Evolutionary conservation across 176 grass and related monocot species (phyloP).

Genomic region (Aegilops tauschii): DNA sequence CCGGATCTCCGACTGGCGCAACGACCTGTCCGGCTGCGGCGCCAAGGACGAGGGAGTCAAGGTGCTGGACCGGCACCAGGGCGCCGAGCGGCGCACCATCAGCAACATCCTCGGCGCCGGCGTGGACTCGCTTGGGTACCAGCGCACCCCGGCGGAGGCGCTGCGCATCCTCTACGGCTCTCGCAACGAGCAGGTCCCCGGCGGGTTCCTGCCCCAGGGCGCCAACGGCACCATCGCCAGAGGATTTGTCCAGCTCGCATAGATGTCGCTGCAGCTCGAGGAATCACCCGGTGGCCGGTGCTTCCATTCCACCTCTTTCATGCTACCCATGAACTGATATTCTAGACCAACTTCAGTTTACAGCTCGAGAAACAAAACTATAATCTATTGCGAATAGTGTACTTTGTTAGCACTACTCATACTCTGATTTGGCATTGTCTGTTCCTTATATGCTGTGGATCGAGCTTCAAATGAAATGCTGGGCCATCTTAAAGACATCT

Average conservation of each 20-base stretch:
- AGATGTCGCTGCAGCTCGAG: not conserved
- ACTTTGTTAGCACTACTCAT: too few species aligned
- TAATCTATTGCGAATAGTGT: too few species aligned
- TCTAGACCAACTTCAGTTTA: too few species aligned
- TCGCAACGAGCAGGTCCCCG: conserved; percentile 50
- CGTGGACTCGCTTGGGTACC: conserved; percentile 55
- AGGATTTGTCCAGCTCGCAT: conserved; percentile 38
- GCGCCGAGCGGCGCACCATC: conserved; percentile 48
- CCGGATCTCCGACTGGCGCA: conserved; percentile 50
- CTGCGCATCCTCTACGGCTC: conserved; percentile 77
- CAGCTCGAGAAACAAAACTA: too few species aligned
- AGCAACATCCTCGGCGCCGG: conserved; percentile 71
- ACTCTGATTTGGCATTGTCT: too few species aligned
- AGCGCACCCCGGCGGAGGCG: conserved; percentile 63
- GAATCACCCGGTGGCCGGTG: not conserved
- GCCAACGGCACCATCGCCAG: conserved; percentile 64
- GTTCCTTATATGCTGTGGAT: too few species aligned
- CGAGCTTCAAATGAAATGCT: too few species aligned
- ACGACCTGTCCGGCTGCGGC: conserved; percentile 44
- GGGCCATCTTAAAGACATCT: too few species aligned
- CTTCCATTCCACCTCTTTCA: not conserved
- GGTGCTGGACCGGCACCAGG: conserved; percentile 38
- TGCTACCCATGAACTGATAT: not conserved
- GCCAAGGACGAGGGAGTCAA: conserved; percentile 71
- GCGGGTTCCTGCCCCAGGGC: conserved; percentile 64